Base-by-base conservation (phyloP, 2,329 filamentous ascomycete species). In the Westerdykella ornata region DNA sequence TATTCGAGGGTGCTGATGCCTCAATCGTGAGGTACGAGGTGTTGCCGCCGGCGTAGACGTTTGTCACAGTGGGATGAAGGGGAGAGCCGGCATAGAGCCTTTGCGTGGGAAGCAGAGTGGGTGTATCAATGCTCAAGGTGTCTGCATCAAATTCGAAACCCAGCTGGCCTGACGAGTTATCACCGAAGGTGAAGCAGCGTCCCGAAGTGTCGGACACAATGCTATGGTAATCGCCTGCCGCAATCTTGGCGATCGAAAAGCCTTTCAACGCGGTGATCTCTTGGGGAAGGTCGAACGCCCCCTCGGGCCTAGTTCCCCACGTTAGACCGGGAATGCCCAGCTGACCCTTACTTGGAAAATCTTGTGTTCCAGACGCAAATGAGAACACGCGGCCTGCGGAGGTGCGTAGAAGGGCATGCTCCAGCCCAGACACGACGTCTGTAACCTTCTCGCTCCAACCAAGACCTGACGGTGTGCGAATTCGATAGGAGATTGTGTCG, bases 1-100 rank as follows among this genome's bases (percentile, higher is more conserved):
- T 70, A 30, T 63, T 64, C 5, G 72, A 68, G n/a, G 79, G 67
- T 37, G 78, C 76, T 12, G 76, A 78, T 3, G 85, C 84, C 58
- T 96, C 88, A 37, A 95, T 76, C 0, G 83, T 86, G 60, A 97
- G 88, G 68, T 88, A 97, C 35, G 83, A 89, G 57, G 88, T 95
- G 35, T 77, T 73, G 1, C 92, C 92, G 13, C 92, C 92, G 2
- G 92, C 92, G 7, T 85, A 84, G 52, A 97, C 80, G 12, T 75
- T 76, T 1, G 85, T 94, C 8, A 90, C 84, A 39, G 72, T 77
- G 2, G 85, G 77, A 18, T 75, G 59, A 41, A 81, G 74, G 2
- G 72, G 75, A 4, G 78, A 80, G 37, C 78, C 80, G 34, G 74
- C 72, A 63, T 96, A 96, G 5, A 94, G 78, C 46, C 77, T 78